Evolutionary conservation across 352 stramenopile species (phyloP), one percentile per base, ranked within the genome.

Genomic region (Aphanomyces invadans): DNA sequence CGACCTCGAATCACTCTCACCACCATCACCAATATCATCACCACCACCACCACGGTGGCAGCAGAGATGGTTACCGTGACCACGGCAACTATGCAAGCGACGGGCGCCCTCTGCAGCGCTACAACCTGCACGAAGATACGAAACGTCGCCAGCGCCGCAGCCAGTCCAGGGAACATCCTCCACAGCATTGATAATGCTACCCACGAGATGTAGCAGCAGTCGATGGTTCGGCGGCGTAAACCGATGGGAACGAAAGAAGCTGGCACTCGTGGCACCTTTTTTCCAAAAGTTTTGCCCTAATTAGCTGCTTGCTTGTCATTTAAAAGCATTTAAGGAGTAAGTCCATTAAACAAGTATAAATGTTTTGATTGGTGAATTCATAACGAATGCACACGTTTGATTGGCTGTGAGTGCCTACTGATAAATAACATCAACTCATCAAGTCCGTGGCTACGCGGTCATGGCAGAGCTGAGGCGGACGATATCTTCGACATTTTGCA

Each of bases 401-500:
- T 42, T 42, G 36, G 36, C 49, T 10, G 36, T 15, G 15, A 42
- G 15, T 42, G 7, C 36, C 36, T 42, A 32, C 9, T 9, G 42
- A 29, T 63, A 21, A 36, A 17, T 23, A 52, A 17, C 4, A 38
- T 29, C 26, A 42, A 29, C 19, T n/a, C n/a, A n/a, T n/a, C 38
- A 44, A 15, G 44, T 52, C 17, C 2, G 12, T 21, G 25, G 23
- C 32, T 57, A 57, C 23, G 46, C n/a, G 9, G 60, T 21, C 81
- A 90, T 88, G 53, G 77, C 76, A 19, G 75, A 86, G 62, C 73
- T 89, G 29, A 90, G 74, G n/a, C 82, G 80, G 48, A 92, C 75
- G 2, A 77, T 88, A 69, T 89, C 82, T 61, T 91, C 80, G 54
- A 90, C 81, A 2, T 75, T 74, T 12, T 81, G 79, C 38, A 90